Base-by-base conservation (phyloP, 306 rosid species). In the Gynostemma pentaphyllum region DNA sequence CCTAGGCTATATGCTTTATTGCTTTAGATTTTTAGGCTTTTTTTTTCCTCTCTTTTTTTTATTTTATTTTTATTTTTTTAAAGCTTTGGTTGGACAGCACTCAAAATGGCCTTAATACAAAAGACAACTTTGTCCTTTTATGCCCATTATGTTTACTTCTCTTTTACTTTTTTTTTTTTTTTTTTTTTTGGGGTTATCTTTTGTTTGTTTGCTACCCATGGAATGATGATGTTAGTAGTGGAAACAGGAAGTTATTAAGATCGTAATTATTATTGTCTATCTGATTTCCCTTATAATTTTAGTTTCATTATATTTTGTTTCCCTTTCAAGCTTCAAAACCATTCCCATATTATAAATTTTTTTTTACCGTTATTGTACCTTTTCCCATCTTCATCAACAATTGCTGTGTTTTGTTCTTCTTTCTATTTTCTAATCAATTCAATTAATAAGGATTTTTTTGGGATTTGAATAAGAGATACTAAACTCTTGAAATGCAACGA, bases 41-140 rank as follows among this genome's bases (percentile, higher is more conserved):
- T 48, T 13, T 12, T 10, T 48, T 51, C 3, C 3, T 30, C 7
- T 30, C 7, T 30, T 30, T 30, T 30, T 30, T 30, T 30, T 2
- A 30, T 30, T 6, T 4, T 4, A 4, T 34, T 4, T 34, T 34
- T 34, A 5, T 34, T 9, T 34, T 34, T 34, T 53, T 28, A 23
- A 44, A 27, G 9, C 44, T 30, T 16, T 55, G 62, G 62, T 55
- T 55, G 62, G 62, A 54, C 62, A 29, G 37, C 63, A 55, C 63
- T 44, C 63, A 55, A 55, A 55, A 19, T 4, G 27, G 34, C 22
- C 44, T 29, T 55, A 5, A 16, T 18, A 9, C 9, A 55, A 55
- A 55, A 55, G 63, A 55, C 63, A 55, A 32, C 26, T n/a, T 16
- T 55, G 19, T 4, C 42, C 42, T 55, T 30, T 54, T 54, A 15